These are phyloP conservation scores for Arthrobotrys entomopaga DNA, from an alignment of 2,329 filamentous ascomycete species.

Conservation along the genomic window DNA sequence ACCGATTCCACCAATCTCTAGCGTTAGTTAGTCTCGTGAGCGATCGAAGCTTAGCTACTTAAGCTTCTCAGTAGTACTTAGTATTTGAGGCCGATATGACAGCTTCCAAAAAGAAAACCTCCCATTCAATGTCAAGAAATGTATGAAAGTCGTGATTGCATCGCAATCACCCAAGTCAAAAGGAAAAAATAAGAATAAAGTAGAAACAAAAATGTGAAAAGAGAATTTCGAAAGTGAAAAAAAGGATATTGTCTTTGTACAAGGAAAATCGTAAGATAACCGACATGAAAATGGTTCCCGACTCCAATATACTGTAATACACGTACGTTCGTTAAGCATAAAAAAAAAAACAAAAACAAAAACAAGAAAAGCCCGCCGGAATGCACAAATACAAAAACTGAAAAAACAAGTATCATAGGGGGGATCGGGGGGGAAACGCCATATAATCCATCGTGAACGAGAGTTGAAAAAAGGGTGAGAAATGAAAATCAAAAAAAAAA, in stretches of 20 bases:
- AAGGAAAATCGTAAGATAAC: slow-evolving; percentile 39
- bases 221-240: slow-evolving; percentile 1
- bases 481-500: slow-evolving; percentile 19
- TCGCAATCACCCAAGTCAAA: not conserved
- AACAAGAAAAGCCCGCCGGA: slow-evolving; percentile 27
- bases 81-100: not conserved
- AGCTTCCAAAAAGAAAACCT: not conserved
- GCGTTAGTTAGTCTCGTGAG: too few relatives aligned
- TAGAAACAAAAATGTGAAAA: slow-evolving; percentile 15
- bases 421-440: slow-evolving; percentile 25
- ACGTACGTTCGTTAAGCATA: slow-evolving; percentile 19
- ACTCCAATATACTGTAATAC: slow-evolving; percentile 45
- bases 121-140: not conserved
- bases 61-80: too few relatives aligned
- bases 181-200: not conserved
- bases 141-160: not conserved
- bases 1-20: too few relatives aligned
- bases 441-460: slow-evolving; percentile 39
- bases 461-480: slow-evolving; percentile 10
- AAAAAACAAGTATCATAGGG: slow-evolving; percentile 2
- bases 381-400: slow-evolving; percentile 20
- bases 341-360: slow-evolving; percentile 25
- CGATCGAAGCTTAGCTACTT: too few relatives aligned
- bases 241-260: slow-evolving; percentile 45
- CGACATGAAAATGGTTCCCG: slow-evolving; percentile 27